Evolutionary conservation across 139 green algal genomes (phyloP), one percentile per base, ranked within the genome.

Genomic region (Picochlorum sp.): DNA sequence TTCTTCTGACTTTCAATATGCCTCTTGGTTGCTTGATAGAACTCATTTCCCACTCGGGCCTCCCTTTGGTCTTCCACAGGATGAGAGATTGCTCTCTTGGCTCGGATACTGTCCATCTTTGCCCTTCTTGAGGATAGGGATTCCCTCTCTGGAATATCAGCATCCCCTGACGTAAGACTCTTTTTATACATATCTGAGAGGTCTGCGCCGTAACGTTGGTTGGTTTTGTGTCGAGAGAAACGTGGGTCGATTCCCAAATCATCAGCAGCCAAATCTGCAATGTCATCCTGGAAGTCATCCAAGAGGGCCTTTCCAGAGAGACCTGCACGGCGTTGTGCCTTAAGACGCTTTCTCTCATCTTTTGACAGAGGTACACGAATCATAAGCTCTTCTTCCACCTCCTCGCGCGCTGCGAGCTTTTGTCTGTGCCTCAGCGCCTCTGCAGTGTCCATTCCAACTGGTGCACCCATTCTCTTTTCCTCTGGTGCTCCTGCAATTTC

Each of bases 211-310:
- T 81, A 94, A 21, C 65, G 63, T 69, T 92, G 87, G 2, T 72
- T 82, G 6, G 82, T 54, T 24, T 38, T 62, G 41, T 86, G 73
- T 14, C 73, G 61, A 49, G 64, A 61, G 49, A 87, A 90, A n/a
- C 78, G 41, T 49, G 68, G 77, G 26, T 68, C 69, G 8, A 89
- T 58, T n/a, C 61, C 52, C 18, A 41, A 49, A 60, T 62, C 72
- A 5, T 26, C 69, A 15, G 34, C 61, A 46, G 94, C 78, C 23
- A 97, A 62, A 76, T 89, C 92, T 1, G 76, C 85, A 54, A 97
- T 84, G 59, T 97, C 92, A 65, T 96, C 91, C 3, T 82, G 84
- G 78, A 98, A 96, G 79, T 97, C 92, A 56, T 93, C 88, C 60
- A 96, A 60, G 66, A 89, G 70, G 10, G 58, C 74, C 32, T 73